Base-by-base conservation (phyloP, 768 basidiomycete genomes). In the Lactarius hengduanensis region DNA sequence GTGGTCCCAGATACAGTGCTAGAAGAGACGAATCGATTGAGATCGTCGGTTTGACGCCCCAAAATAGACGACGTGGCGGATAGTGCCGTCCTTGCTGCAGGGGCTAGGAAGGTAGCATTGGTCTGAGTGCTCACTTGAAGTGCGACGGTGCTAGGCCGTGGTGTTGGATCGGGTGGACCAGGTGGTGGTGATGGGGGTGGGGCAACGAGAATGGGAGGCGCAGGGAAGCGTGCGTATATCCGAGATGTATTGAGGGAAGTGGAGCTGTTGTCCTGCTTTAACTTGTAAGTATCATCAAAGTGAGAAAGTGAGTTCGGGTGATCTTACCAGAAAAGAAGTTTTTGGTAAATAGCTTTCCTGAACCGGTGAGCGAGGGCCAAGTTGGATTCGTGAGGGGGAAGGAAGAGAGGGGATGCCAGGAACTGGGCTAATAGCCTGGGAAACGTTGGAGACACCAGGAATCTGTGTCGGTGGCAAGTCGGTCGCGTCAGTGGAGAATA, bases 21-120 rank as follows among this genome's bases (percentile, higher is more conserved):
- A 16, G 92, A 90, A 7, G 94, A 96, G 10, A 96, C 92, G 72
- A 92, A 93, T 30, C 95, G 89, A 72, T 90, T 92, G 55, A 95
- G 80, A 73, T 95, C 94, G 20, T 88, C 88, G 68, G 84, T 84
- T 18, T 82, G 78, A 2, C 81, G 78, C 38, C 80, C 74, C 32
- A 82, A 85, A 30, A 85, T 67, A 40, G 86, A 83, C 22, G 80
- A 80, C 9, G 84, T 77, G 32, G 86, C 83, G 73, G 85, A 81
- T 13, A 82, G 73, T 22, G 71, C 75, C 7, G 72, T 66, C 15
- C 70, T 69, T 20, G 40, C 65, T 26, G 66, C 64, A 28, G 72
- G 40, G 18, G 71, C 62, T 18, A 71, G 66, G 54, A 70, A 62
- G 64, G 57, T 59, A 4, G 70, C 57, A 5, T 70, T 66, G 16